Evolutionary conservation across 805 yeast species (phyloP).

Genomic region (Candida morakotiae): DNA sequence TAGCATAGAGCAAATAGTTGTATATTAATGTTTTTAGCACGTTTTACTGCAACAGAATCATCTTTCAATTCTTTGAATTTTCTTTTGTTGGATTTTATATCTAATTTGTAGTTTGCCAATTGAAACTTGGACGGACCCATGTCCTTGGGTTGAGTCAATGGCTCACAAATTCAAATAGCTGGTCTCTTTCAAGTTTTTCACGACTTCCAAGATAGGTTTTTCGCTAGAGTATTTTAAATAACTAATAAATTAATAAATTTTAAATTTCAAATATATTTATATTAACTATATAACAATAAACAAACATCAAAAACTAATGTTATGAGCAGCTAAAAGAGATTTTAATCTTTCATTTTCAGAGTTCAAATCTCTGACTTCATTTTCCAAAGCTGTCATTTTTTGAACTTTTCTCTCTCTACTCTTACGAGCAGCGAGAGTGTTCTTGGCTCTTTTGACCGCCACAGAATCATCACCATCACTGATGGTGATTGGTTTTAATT

Average conservation of each 20-base stretch:
- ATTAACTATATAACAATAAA: not conserved
- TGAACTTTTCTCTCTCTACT: conserved; percentile 91
- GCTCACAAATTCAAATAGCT: too few relatives aligned
- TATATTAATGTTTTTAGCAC: too few relatives aligned
- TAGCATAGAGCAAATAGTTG: too few relatives aligned
- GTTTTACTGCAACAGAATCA: too few relatives aligned
- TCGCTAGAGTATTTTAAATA: not conserved
- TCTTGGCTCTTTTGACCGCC: conserved; percentile 85
- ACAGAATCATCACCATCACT: conserved; percentile 57
- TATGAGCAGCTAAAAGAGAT: conserved; percentile 36
- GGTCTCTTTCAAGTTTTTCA: too few relatives aligned
- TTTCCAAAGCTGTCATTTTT: conserved; percentile 80
- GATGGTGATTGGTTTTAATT: conserved; percentile 59
- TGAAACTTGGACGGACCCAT: too few relatives aligned
- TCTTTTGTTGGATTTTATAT: too few relatives aligned
- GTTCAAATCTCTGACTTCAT: conserved; percentile 63
- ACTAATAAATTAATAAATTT: not conserved
- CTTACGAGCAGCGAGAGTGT: conserved; percentile 97
- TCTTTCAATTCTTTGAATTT: too few relatives aligned
- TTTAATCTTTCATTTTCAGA: conserved; percentile 62
- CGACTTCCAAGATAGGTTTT: too few relatives aligned
- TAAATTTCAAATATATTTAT: not conserved
- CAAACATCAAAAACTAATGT: conserved; percentile 11
- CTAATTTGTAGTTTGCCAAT: too few relatives aligned
- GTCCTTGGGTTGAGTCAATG: too few relatives aligned